Conservation (phyloP, 495 filamentous ascomycete species). For the Bombardia bombarda region DNA sequence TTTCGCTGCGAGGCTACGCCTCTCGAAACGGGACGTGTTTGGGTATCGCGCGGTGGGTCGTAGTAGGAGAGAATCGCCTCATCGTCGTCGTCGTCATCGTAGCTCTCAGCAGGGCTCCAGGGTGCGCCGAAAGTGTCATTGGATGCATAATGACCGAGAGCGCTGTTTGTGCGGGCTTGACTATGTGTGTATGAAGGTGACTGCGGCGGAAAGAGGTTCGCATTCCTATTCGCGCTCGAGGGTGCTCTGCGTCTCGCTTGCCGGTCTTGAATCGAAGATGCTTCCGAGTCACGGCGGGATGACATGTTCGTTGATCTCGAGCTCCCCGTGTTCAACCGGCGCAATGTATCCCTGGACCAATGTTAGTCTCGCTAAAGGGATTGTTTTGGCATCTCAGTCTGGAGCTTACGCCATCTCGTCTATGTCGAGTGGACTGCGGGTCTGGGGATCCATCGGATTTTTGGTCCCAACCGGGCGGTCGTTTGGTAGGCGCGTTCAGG, state of each 20-base stretch:
- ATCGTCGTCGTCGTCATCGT: not conserved
- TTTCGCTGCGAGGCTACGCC: slow-evolving; percentile 5
- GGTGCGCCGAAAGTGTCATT: not conserved
- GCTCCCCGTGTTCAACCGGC: slow-evolving; percentile 4
- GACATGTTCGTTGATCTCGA: no score
- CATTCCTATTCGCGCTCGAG: no score
- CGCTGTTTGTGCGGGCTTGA: no score
- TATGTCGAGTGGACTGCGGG: slow-evolving; percentile 6
- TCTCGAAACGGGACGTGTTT: not conserved
- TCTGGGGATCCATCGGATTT: slow-evolving; percentile 4
- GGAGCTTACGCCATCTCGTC: slow-evolving; percentile 13
- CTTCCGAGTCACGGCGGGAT: no score
- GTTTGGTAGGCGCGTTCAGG: not conserved
- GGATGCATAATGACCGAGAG: no score
- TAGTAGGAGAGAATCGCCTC: not conserved
- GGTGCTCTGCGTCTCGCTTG: no score
- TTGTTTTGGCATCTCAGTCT: not conserved
- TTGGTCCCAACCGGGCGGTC: not conserved
- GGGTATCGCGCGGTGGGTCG: not conserved
- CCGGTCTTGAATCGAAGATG: no score
- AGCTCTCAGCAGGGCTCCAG: not conserved
- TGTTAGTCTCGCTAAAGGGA: not conserved
- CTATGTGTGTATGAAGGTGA: no score
- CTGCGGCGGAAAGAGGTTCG: no score
- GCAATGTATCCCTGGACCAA: slow-evolving; percentile 4